phyloP scores from a whole-genome alignment of 2,329 filamentous ascomycete species.

The Myrmaecium sp. region DNA sequence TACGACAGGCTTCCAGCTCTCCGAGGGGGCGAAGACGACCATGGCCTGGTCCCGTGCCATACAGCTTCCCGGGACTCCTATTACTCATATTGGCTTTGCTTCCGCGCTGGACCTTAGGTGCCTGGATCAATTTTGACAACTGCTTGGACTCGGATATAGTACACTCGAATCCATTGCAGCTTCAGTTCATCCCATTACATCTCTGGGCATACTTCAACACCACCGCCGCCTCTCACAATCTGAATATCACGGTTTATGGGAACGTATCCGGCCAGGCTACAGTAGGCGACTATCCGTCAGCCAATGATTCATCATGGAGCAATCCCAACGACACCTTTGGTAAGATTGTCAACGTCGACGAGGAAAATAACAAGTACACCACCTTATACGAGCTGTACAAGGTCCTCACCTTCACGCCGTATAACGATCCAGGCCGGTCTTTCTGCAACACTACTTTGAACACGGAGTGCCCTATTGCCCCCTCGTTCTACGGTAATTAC shows the following conservation, averaged over 20 bases:
- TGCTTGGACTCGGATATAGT: conserved; percentile 50
- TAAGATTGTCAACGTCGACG: conserved; percentile 57
- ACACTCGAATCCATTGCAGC: conserved; percentile 38
- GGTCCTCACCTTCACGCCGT: conserved; percentile 64
- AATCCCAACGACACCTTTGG: conserved; percentile 46
- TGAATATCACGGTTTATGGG: conserved; percentile 71
- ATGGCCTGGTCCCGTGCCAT: too few species aligned
- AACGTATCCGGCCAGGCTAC: conserved; percentile 67
- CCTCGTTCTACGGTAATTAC: conserved; percentile 46
- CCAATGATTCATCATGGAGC: conserved; percentile 42
- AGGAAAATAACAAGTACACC: conserved; percentile 43
- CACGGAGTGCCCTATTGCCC: conserved; percentile 55
- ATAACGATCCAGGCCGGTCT: conserved; percentile 27
- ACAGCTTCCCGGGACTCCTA: too few species aligned
- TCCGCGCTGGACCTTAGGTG: too few species aligned
- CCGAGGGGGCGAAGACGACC: too few species aligned
- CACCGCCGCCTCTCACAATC: conserved; percentile 39
- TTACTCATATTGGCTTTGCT: too few species aligned
- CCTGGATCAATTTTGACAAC: conserved; percentile 64
- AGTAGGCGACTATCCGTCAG: conserved; percentile 39
- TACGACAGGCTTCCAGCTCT: too few species aligned
- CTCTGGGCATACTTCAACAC: conserved; percentile 61
- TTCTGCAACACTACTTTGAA: conserved; percentile 52
- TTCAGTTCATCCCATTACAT: conserved; percentile 67
- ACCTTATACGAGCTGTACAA: conserved; percentile 58